These are phyloP conservation scores for Ophiostoma sp. DNA, from an alignment of 2,329 filamentous ascomycete genomes.

Conservation along the genomic window DNA sequence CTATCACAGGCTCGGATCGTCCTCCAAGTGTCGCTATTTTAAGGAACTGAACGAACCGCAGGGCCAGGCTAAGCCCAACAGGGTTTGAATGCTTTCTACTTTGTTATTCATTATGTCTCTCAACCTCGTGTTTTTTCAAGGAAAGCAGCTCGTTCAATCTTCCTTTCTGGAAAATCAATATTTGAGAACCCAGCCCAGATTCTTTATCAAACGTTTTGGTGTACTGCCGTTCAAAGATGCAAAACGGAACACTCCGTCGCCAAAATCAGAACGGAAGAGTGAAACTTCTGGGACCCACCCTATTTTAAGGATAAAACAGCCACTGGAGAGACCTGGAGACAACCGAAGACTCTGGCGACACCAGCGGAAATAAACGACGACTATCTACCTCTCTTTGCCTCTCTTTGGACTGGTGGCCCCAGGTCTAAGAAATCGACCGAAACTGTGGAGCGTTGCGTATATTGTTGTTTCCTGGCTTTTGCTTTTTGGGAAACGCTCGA, in stretches of 20 bases:
- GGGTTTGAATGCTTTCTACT: background rate
- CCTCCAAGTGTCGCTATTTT: constrained; percentile 1
- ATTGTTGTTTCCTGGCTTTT: background rate
- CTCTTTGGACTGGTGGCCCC: background rate
- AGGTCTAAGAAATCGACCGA: background rate
- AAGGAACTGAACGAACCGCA: constrained; percentile 1
- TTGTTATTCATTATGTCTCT: background rate
- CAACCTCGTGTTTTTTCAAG: no score
- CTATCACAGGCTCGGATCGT: background rate
- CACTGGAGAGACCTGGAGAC: background rate
- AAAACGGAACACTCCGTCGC: background rate
- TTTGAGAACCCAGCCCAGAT: no score
- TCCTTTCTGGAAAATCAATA: background rate
- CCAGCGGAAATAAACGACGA: background rate
- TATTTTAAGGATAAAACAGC: background rate
- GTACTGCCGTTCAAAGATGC: background rate
- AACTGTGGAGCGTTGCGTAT: background rate
- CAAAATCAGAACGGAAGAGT: background rate
- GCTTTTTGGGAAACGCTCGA: background rate
- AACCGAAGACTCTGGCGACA: background rate
- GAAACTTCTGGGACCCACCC: background rate
- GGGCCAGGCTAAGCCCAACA: background rate
- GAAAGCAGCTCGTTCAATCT: background rate
- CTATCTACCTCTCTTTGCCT: background rate
- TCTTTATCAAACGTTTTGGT: no score